These are phyloP conservation scores for Chaetomium sp. DNA, from an alignment of 2,329 filamentous ascomycete genomes.

Conservation along the genomic window DNA sequence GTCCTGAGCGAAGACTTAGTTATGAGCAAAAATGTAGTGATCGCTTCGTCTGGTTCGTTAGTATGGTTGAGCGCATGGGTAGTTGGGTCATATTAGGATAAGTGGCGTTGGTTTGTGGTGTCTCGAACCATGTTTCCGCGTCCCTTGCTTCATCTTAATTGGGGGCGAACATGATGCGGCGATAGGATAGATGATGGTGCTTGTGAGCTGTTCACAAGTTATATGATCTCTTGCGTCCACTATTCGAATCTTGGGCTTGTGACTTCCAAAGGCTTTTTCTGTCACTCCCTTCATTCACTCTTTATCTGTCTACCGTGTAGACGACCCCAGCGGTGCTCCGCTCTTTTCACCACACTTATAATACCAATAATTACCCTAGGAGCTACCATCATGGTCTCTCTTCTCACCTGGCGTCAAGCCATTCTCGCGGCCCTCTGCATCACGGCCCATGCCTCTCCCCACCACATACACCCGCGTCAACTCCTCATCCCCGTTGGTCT, in stretches of 20 bases:
- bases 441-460: not conserved
- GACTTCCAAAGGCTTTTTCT: not conserved
- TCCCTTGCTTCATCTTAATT: not conserved
- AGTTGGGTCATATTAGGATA: no score
- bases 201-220: not conserved
- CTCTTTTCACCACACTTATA: not conserved
- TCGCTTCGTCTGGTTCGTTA: not conserved
- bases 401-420: conserved; percentile 21
- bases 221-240: not conserved
- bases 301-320: conserved; percentile 16
- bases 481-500: not conserved
- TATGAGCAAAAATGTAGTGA: no score
- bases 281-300: not conserved
- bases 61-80: no score
- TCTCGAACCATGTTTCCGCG: conserved; percentile 7
- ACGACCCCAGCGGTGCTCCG: conserved; percentile 3
- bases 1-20: not conserved
- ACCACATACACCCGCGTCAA: not conserved
- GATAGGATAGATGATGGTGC: not conserved
- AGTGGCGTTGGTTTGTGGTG: not conserved
- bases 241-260: not conserved
- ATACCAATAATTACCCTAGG: not conserved
- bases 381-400: conserved; percentile 10
- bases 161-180: not conserved
- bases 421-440: conserved; percentile 16